These are phyloP conservation scores for Pezicula radicicola DNA, from an alignment of 2,329 filamentous ascomycete species.

Conservation along the genomic window DNA sequence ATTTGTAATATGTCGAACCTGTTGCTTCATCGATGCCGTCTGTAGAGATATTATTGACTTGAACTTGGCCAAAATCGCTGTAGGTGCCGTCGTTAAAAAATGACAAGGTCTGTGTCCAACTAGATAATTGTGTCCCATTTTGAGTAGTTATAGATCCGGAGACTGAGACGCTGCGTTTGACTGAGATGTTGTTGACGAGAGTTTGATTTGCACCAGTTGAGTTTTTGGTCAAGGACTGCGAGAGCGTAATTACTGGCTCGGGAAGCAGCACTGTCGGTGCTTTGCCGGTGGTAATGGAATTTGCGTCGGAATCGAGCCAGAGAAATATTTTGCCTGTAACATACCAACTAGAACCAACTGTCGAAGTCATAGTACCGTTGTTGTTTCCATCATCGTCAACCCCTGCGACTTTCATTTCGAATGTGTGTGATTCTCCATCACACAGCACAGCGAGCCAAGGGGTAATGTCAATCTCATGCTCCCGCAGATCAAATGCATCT, in stretches of 20 bases:
- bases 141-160: constrained; percentile 49
- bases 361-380: constrained; percentile 45
- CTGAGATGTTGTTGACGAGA: constrained; percentile 55
- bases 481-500: constrained; percentile 74
- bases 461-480: constrained; percentile 80
- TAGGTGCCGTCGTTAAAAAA: constrained; percentile 55
- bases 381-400: constrained; percentile 52
- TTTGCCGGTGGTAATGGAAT: constrained; percentile 49
- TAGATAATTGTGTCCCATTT: constrained; percentile 34
- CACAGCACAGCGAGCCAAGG: constrained; percentile 70
- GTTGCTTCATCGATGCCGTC: constrained; percentile 41
- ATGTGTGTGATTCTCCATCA: constrained; percentile 62
- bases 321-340: constrained; percentile 78
- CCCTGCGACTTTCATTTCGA: constrained; percentile 65
- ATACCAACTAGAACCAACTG: constrained; percentile 67
- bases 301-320: constrained; percentile 57
- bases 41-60: constrained; percentile 49
- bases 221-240: constrained; percentile 42
- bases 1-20: constrained; percentile 23
- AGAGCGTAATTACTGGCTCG: constrained; percentile 46
- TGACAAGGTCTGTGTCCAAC: constrained; percentile 57
- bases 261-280: constrained; percentile 27
- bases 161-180: constrained; percentile 52
- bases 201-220: constrained; percentile 54
- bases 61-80: constrained; percentile 50